Base-by-base conservation (phyloP, 352 stramenopile genomes). In the Pseudoperonospora humuli region DNA sequence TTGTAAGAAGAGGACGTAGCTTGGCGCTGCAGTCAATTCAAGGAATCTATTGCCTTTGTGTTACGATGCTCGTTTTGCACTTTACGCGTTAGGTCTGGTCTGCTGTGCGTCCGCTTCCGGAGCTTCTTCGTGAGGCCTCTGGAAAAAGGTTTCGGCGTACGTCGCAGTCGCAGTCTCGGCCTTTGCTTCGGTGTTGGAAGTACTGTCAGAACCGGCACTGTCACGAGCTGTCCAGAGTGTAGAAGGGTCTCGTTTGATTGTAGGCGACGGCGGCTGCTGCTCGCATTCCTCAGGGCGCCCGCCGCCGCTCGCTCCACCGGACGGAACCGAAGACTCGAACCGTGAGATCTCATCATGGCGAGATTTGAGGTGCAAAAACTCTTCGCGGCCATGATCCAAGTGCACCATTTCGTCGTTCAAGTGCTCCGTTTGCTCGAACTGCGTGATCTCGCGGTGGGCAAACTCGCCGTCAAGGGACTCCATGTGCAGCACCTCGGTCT, bases 401-500 rank as follows among this genome's bases (percentile, higher is more conserved):
- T 90, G 74, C 24, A 93, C 77, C 23, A 90, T 66, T 45, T 91
- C 76, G 52, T 84, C 74, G 41, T 91, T 91, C 32, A 91, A 50
- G 29, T 87, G 69, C 59, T 93, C 77, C 7, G 75, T 84, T n/a
- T n/a, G n/a, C n/a, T n/a, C n/a, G n/a, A n/a, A n/a, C n/a, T n/a
- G n/a, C n/a, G n/a, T n/a, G n/a, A 92, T 79, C 40, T 92, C 80
- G 13, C 74, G 75, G 50, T 93, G 77, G 13, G 75, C 78, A 28
- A 90, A 93, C 51, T 93, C 78, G 20, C 77, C 75, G 5, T 67
- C 41, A 2, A 84, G 61, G 13, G 72, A 84, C 53, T 93, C 78
- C 78, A 89, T 93, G 63, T 89, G 81, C 37, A 93, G 61, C 40
- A 89, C 75, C 40, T 93, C 81, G 4, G 63, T 86, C 60, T 88